Evolutionary conservation across 1,284 basidiomycete species (phyloP), one percentile per base, ranked within the genome.

Genomic region (Moesziomyces antarcticus): DNA sequence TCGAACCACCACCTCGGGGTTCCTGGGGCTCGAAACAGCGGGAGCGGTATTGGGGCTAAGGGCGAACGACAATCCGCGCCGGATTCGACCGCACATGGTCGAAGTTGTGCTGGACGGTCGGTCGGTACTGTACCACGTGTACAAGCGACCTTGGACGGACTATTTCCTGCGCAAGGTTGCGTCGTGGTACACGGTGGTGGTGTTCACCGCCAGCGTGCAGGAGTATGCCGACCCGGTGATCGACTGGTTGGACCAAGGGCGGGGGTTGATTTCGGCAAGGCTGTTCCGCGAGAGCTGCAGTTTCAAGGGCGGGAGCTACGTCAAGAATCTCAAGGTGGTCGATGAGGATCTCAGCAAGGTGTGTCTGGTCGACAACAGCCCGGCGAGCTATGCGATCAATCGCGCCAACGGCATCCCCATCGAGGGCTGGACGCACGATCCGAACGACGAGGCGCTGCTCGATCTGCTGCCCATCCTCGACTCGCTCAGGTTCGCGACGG

Each of bases 171-270:
- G 78, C 42, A 82, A 82, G 60, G 97, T 98, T 46, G 95, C 96
- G 24, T 88, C 91, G 43, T 99, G 96, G 96, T 99, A 99, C 86
- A 97, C 95, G 2, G 90, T 99, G 56, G 95, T 99, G 57, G 93
- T 99, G 73, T 99, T 96, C 85, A 99, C 96, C 20, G 97, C 96
- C 1, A 97, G 94, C 7, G 94, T 99, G 91, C 92, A 94, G 81
- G 96, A 99, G 85, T 99, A 99, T 84, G 96, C 96, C 61, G 96
- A 99, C 86, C 96, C 97, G 0, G 96, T 99, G 27, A 99, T 99
- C 78, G 97, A 99, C 86, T 99, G 97, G 96, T 87, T 99, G 62
- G 96, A 99, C 83, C 93, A 92, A 63, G 96, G 96, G 3, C 88
- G 93, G 49, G 85, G 85, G 0, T 91, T 99, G 60, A 89, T 99